These are phyloP conservation scores for Opeltia flavorubescens DNA, from an alignment of 495 filamentous ascomycete genomes.

Conservation along the genomic window DNA sequence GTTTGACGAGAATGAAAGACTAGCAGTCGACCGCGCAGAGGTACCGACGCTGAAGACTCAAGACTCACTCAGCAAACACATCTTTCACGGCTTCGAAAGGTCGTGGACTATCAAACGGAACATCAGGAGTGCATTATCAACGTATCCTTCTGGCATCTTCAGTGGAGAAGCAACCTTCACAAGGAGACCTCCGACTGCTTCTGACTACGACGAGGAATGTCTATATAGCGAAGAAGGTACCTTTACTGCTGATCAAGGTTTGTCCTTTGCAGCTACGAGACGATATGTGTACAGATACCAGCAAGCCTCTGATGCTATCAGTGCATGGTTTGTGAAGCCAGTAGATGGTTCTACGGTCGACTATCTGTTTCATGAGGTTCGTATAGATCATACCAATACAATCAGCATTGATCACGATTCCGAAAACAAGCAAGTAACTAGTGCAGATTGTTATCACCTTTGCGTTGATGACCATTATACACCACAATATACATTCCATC, in stretches of 20 bases:
- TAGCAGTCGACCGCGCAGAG: background rate
- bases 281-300: constrained; percentile 18
- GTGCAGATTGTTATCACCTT: constrained; percentile 15
- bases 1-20: background rate
- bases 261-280: constrained; percentile 11
- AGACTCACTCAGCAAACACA: background rate
- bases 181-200: constrained; percentile 4
- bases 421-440: background rate
- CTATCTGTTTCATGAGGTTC: constrained; percentile 17
- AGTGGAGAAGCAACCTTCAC: constrained; percentile 14
- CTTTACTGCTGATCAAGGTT: constrained; percentile 11
- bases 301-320: constrained; percentile 5
- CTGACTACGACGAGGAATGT: constrained; percentile 8
- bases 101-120: constrained; percentile 11
- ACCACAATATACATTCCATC: constrained; percentile 11
- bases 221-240: constrained; percentile 16
- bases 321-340: constrained; percentile 20
- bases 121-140: constrained; percentile 3
- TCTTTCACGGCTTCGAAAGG: constrained; percentile 12
- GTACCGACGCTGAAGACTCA: background rate
- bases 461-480: constrained; percentile 17
- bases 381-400: background rate
- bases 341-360: constrained; percentile 13
- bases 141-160: constrained; percentile 11
- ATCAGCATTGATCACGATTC: background rate